Evolutionary conservation across 495 filamentous ascomycete species (phyloP), one percentile per base, ranked within the genome.

Genomic region (Aspergillus mulundensis): DNA sequence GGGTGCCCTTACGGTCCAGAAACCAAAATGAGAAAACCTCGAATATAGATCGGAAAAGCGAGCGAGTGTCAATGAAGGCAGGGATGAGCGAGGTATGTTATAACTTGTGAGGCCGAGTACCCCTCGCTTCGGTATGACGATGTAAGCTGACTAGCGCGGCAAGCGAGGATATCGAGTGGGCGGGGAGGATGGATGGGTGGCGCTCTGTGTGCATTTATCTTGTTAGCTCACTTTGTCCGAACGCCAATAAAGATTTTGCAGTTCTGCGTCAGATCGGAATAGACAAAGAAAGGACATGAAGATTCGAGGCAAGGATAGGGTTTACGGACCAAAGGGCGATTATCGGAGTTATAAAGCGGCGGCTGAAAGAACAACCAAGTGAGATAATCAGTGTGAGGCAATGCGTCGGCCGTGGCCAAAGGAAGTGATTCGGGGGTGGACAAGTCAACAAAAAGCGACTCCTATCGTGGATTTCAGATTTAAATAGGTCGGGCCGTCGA

Each of bases 1-100:
- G 56, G 56, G 59, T 49, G 56, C 46, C 57, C 62, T 65, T 61
- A 65, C 62, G 55, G 53, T 62, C 57, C 50, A 59, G 58, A 48
- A 28, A 36, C 43, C 36, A 47, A 50, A 20, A 19, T 15, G 36
- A 36, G 41, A 32, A 49, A 53, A 34, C 16, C 21, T 19, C 19
- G 14, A 21, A 30, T 39, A 47, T 46, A 34, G 16, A 23, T 12
- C 24, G 24, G 19, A 48, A 24, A 11, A 28, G 23, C 8, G 50
- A 12, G 2, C 18, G 12, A 21, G 25, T 14, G 16, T 20, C 19
- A 34, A 21, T 25, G 36, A 36, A 50, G 40, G 23, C 20, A 50
- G 25, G 43, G 44, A 20, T 20, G 3, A 10, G 11, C 16, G 44
- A 25, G 21, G 38, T 34, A 20, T 19, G 34, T 16, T 36, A 34